A percentile compares a stretch with the other conserved stretches of the same genome.
These are phyloP conservation scores for Strobilomyces echinocephalus DNA, from an alignment of 768 basidiomycete genomes.

Conservation along the genomic window DNA sequence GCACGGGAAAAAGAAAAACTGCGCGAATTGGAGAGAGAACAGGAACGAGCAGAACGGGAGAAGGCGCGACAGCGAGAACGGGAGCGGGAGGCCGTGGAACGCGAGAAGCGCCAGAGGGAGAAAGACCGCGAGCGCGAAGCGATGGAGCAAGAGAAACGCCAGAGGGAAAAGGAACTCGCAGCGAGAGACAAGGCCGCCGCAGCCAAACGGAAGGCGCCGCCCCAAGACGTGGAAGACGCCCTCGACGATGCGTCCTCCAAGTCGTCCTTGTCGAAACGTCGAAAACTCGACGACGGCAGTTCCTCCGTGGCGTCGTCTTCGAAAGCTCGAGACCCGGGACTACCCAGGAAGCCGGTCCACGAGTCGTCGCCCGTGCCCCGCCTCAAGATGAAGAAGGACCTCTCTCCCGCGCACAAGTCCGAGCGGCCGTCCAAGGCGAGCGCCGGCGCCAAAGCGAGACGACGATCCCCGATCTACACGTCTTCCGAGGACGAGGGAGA, in stretches of 20 bases:
- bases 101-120: slow-evolving; percentile 24
- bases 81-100: slow-evolving; percentile 21
- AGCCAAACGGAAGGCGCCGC: slow-evolving; percentile 39
- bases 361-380: slow-evolving; percentile 21
- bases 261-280: slow-evolving; percentile 34
- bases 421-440: slow-evolving; percentile 20
- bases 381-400: slow-evolving; percentile 37
- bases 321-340: slow-evolving; percentile 23
- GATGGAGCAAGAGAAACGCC: slow-evolving; percentile 16
- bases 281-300: slow-evolving; percentile 38
- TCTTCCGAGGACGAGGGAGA: slow-evolving; percentile 62
- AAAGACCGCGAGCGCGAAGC: slow-evolving; percentile 23
- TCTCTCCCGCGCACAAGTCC: slow-evolving; percentile 23
- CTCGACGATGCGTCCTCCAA: slow-evolving; percentile 21
- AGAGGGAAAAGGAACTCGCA: slow-evolving; percentile 22
- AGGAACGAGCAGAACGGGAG: slow-evolving; percentile 17
- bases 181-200: slow-evolving; percentile 19
- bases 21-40: slow-evolving; percentile 20
- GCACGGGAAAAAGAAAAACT: slow-evolving; percentile 21
- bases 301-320: slow-evolving; percentile 12
- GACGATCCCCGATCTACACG: slow-evolving; percentile 59
- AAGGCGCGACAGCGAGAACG: slow-evolving; percentile 18
- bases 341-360: slow-evolving; percentile 36
- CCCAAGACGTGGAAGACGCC: slow-evolving; percentile 29
- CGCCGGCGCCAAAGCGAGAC: slow-evolving; percentile 36